Percentiles rank a stretch among this genome's conserved stretches.
phyloP scores from a whole-genome alignment of 805 yeast species.

The Brettanomyces sp. region DNA sequence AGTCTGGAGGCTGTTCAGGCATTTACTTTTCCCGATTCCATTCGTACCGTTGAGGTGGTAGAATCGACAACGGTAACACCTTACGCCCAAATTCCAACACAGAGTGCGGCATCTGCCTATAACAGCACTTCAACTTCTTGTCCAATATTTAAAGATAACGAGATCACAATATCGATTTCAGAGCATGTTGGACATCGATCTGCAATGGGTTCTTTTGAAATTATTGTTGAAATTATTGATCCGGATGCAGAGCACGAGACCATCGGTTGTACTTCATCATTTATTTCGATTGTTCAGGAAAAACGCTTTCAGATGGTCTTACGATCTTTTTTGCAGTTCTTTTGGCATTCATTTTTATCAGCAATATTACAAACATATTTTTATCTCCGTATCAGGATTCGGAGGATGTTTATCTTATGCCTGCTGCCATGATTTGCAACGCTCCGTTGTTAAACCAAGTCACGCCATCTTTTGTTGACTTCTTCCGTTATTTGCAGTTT shows the following conservation, averaged over 20 bases:
- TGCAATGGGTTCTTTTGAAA: constrained; percentile 36
- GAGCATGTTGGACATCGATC: constrained; percentile 17
- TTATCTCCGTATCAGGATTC: constrained; percentile 55
- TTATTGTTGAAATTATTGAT: constrained; percentile 31
- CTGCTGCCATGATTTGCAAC: constrained; percentile 52
- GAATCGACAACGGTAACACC: neutral
- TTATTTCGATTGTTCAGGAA: constrained; percentile 40
- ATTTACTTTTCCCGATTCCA: neutral
- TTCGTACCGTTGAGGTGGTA: neutral
- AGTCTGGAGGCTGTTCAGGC: constrained; percentile 1
- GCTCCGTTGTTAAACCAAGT: constrained; percentile 45
- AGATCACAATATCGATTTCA: constrained; percentile 17
- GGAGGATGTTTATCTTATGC: constrained; percentile 38
- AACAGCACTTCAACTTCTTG: constrained; percentile 9
- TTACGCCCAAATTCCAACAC: neutral
- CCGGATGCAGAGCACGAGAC: constrained; percentile 27
- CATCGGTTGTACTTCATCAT: constrained; percentile 39
- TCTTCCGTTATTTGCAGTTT: constrained; percentile 48
- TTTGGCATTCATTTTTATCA: constrained; percentile 27
- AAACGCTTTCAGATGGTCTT: constrained; percentile 30
- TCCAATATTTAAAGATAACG: constrained; percentile 21
- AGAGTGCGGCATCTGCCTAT: neutral
- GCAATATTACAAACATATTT: constrained; percentile 27
- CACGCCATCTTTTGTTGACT: constrained; percentile 42
- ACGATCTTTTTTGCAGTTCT: constrained; percentile 31